These are phyloP conservation scores for Cephalotrichum gorgonifer DNA, from an alignment of 2,329 filamentous ascomycete genomes.

Conservation along the genomic window DNA sequence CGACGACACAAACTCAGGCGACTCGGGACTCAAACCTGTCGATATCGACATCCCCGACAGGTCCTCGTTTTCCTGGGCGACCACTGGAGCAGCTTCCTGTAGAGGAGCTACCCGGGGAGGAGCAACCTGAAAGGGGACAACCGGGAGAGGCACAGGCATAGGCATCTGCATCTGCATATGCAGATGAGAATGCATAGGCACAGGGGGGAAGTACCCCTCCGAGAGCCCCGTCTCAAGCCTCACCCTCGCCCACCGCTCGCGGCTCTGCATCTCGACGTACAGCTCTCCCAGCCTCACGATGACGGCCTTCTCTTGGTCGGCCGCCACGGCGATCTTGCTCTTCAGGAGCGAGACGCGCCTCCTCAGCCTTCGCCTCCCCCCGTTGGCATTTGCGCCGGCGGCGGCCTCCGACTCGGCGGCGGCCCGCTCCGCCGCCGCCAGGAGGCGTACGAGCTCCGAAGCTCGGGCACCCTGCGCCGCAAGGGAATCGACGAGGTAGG, in stretches of 20 bases:
- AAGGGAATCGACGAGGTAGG: slow-evolving; percentile 32
- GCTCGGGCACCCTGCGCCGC: slow-evolving; percentile 27
- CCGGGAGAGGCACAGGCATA: no score
- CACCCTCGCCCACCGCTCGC: slow-evolving; percentile 22
- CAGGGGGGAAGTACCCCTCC: slow-evolving; percentile 5
- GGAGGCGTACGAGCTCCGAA: slow-evolving; percentile 24
- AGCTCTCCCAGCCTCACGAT: slow-evolving; percentile 37
- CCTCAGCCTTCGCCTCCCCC: slow-evolving; percentile 18
- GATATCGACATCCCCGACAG: background rate
- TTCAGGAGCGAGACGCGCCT: slow-evolving; percentile 31
- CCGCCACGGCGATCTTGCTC: slow-evolving; percentile 30
- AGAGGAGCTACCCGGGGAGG: background rate
- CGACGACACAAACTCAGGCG: slow-evolving; percentile 21
- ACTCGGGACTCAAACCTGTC: slow-evolving; percentile 16
- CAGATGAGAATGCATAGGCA: no score
- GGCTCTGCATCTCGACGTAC: slow-evolving; percentile 34
- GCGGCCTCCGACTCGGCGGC: background rate
- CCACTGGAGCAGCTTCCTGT: background rate
- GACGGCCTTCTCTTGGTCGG: slow-evolving; percentile 34
- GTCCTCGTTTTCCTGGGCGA: no score
- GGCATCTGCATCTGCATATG: no score
- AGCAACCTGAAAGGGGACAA: no score
- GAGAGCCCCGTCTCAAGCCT: background rate
- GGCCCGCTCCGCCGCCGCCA: slow-evolving; percentile 24
- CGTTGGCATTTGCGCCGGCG: slow-evolving; percentile 1